Conservation (phyloP, 306 rosid genomes). For the Trichosanthes truncata region DNA sequence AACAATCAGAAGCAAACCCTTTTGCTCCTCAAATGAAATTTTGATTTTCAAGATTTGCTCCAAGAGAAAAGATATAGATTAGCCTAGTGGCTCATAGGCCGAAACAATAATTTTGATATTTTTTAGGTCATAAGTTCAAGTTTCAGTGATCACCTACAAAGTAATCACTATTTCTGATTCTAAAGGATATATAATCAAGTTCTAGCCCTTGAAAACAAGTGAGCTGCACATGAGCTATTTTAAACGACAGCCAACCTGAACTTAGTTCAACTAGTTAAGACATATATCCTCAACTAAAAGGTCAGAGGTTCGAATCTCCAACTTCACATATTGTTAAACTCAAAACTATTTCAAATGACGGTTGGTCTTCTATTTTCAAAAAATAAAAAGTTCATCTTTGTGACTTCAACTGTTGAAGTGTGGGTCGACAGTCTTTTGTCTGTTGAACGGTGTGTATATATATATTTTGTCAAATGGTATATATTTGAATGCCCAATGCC, state of each 20-base stretch:
- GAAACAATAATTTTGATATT: background rate
- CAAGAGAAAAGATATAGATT: background rate
- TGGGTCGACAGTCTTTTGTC: background rate
- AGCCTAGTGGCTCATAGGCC: background rate
- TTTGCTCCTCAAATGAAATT: background rate
- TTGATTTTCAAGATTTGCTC: background rate
- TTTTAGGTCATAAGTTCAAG: background rate
- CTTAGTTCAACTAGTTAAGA: no score
- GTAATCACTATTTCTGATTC: background rate
- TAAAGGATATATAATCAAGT: background rate
- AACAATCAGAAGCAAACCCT: background rate
- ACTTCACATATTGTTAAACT: no score
- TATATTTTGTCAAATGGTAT: background rate
- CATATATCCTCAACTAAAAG: background rate
- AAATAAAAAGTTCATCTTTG: background rate
- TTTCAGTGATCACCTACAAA: background rate
- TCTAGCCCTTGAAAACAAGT: background rate
- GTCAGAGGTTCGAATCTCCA: no score
- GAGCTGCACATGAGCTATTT: background rate
- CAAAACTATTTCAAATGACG: no score
- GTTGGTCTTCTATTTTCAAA: no score
- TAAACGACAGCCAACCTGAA: background rate
- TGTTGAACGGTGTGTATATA: background rate
- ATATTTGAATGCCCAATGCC: background rate
- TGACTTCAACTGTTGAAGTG: background rate